Evolutionary conservation across 2,329 filamentous ascomycete species (phyloP).

Genomic region (Chaetomium sp.): DNA sequence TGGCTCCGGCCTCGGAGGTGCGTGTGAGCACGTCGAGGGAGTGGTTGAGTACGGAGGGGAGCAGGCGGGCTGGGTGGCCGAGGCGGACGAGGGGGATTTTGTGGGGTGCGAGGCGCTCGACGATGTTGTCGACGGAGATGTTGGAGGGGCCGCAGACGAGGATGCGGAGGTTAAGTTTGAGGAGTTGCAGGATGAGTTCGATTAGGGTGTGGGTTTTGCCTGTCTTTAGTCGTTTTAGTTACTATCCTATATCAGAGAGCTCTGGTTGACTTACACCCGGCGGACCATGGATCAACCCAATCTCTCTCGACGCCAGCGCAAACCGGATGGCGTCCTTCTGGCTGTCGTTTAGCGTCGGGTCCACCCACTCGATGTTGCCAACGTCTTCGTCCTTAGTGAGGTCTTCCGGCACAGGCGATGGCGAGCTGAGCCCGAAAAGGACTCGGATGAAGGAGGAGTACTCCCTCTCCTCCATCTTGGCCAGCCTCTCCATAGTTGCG

Average conservation of each 20-base stretch:
- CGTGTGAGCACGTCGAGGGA: slow-evolving; percentile 87
- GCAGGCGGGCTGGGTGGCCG: slow-evolving; percentile 83
- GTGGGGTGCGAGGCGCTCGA: slow-evolving; percentile 79
- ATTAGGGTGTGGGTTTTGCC: slow-evolving; percentile 97
- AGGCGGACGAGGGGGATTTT: slow-evolving; percentile 83
- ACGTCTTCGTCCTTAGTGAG: slow-evolving; percentile 36
- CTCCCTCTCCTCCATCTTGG: slow-evolving; percentile 50
- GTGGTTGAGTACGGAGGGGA: slow-evolving; percentile 82
- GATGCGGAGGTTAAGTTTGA: slow-evolving; percentile 65
- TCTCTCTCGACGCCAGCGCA: slow-evolving; percentile 70
- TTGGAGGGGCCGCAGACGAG: slow-evolving; percentile 97
- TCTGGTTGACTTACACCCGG: slow-evolving; percentile 55
- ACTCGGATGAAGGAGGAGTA: slow-evolving; percentile 56
- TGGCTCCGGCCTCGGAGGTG: slow-evolving; percentile 80
- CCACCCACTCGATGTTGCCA: slow-evolving; percentile 51
- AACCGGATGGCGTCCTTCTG: slow-evolving; percentile 71
- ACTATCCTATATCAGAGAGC: no score
- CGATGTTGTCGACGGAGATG: slow-evolving; percentile 96
- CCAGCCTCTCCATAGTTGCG: slow-evolving; percentile 52
- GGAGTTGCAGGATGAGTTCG: slow-evolving; percentile 86
- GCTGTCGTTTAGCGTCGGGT: slow-evolving; percentile 56
- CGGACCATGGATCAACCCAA: slow-evolving; percentile 89
- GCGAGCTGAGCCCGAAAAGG: slow-evolving; percentile 53
- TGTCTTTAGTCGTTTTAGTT: slow-evolving; percentile 45
- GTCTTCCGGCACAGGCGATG: slow-evolving; percentile 41